Conservation (phyloP, 208 protist genomes). For the Crithidia thermophila region DNA sequence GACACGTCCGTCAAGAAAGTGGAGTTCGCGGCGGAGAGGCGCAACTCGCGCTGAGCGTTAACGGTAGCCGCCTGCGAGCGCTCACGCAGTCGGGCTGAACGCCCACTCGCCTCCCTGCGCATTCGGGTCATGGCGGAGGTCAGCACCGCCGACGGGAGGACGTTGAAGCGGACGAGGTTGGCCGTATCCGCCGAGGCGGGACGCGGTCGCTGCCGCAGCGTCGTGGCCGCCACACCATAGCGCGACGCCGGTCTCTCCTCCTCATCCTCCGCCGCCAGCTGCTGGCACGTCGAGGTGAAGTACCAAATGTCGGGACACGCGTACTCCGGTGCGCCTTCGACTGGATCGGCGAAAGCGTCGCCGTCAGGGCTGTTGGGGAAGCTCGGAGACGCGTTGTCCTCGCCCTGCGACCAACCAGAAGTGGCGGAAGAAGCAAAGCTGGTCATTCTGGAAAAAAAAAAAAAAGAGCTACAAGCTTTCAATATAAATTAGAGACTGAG, state of each 20-base stretch:
- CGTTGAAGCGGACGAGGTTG: slow-evolving; percentile 11
- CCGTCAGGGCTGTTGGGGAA: not conserved
- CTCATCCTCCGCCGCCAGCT: not conserved
- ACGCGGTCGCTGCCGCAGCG: not conserved
- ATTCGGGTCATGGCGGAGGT: not conserved
- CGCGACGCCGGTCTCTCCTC: not conserved
- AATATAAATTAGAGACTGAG: not conserved
- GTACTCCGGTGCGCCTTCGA: too few species aligned
- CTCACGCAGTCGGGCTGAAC: slow-evolving; percentile 1
- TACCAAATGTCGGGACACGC: slow-evolving; percentile 9
- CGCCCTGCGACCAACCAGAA: not conserved
- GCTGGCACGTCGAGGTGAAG: slow-evolving; percentile 5
- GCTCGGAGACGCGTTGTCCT: not conserved
- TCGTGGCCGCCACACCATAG: slow-evolving; percentile 12
- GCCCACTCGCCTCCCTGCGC: not conserved
- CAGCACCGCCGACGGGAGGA: slow-evolving; percentile 4
- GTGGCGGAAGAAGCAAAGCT: slow-evolving; percentile 11
- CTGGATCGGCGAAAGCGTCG: not conserved
- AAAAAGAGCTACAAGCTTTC: too few species aligned
- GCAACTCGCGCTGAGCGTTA: not conserved
- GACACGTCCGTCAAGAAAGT: not conserved
- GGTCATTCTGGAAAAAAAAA: not conserved
- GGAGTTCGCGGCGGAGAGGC: not conserved
- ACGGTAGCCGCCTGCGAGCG: not conserved
- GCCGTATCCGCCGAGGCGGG: not conserved